Evolutionary conservation across 2,329 filamentous ascomycete genomes (phyloP), one percentile per base, ranked within the genome.

Genomic region (Colletotrichum melonis): DNA sequence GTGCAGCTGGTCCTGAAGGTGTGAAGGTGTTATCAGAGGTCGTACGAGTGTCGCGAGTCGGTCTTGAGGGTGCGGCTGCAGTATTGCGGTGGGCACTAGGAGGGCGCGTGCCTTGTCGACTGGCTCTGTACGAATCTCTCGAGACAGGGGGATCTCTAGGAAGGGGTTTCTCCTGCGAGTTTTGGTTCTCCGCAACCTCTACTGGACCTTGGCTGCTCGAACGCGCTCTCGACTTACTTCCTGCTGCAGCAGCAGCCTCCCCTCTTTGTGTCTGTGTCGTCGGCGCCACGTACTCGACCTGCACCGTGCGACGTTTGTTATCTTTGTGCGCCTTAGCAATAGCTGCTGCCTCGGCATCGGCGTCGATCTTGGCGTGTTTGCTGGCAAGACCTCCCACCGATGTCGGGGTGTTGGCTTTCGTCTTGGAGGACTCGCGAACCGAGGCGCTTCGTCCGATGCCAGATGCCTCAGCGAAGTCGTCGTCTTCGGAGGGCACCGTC

Each of bases 271-370:
- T 98, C 79, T 96, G 92, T 6, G 95, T 97, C 30, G 92, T 92
- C 28, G 97, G 97, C 24, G 95, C 94, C 69, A 98, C 97, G 82
- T 99, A 99, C 85, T 99, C 97, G 74, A 99, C 94, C 84, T 99
- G 97, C 0, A 99, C 95, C 0, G 97, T 99, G 78, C 95, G 91
- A 70, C 97, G 92, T 84, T 98, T 98, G 78, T 93, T 93, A 80
- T 98, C 95, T 77, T 95, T 93, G 81, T 94, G 93, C 55, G 90
- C 88, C 78, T 92, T 92, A 35, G 90, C 85, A 56, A 86, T 73
- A 6, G 83, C 78, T 42, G 81, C 79, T 12, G 82, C 85, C 74
- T 93, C 90, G 7, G 90, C 86, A 52, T 93, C 91, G 46, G 88
- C 86, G 67, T 95, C 93, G 76, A 95, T 89, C 77, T 92, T 93